Evolutionary conservation across 2,329 filamentous ascomycete species (phyloP).

Genomic region (Colletotrichum sp.): DNA sequence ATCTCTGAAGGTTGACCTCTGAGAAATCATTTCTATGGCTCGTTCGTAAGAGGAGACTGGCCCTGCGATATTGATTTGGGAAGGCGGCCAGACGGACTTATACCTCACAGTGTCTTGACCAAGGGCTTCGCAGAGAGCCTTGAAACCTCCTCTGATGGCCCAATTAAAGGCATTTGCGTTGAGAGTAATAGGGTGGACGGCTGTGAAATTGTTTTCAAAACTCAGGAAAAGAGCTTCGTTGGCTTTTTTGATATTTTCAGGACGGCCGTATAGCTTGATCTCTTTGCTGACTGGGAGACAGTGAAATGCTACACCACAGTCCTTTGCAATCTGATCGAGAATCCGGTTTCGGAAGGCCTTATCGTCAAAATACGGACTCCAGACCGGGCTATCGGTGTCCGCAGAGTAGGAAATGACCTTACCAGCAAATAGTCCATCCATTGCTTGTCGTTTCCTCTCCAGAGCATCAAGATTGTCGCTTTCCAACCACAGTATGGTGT

Average conservation of each 20-base stretch:
- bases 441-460: conserved; percentile 31
- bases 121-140: conserved; percentile 26
- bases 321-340: neutral
- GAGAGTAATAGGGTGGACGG: neutral
- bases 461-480: conserved; percentile 34
- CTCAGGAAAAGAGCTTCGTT: conserved; percentile 22
- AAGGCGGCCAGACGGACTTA: conserved; percentile 32
- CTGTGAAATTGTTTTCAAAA: conserved; percentile 30
- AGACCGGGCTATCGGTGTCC: conserved; percentile 28
- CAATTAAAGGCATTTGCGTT: conserved; percentile 27
- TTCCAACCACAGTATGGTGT: conserved; percentile 41
- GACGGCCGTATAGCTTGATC: conserved; percentile 32
- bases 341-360: neutral
- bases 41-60: conserved; percentile 23
- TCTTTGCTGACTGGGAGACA: conserved; percentile 31
- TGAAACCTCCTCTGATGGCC: conserved; percentile 37
- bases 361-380: conserved; percentile 32
- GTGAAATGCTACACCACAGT: conserved; percentile 29
- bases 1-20: neutral
- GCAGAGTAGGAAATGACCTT: conserved; percentile 25
- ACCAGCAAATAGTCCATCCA: conserved; percentile 38
- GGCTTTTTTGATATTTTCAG: conserved; percentile 19
- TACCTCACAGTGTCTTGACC: conserved; percentile 28
- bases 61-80: conserved; percentile 35
- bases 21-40: conserved; percentile 20